Evolutionary conservation across 2,329 filamentous ascomycete species (phyloP).

Genomic region (Sporothrix pallida): DNA sequence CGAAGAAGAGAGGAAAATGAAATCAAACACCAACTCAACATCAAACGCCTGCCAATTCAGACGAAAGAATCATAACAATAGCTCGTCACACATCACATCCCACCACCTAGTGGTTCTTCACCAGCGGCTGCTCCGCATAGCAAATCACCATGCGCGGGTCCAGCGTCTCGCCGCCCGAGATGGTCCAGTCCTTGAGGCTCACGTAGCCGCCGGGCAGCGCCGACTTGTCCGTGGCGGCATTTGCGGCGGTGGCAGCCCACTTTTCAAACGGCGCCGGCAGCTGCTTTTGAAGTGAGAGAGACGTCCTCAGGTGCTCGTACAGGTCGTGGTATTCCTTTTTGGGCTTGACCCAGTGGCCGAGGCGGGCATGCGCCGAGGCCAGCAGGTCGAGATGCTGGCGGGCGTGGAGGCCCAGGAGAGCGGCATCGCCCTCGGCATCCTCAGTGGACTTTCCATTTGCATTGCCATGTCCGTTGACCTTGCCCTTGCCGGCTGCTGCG

Average conservation of each 20-base stretch:
- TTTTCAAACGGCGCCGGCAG: slow-evolving; percentile 37
- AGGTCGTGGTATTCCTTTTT: slow-evolving; percentile 40
- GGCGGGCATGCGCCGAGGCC: slow-evolving; percentile 35
- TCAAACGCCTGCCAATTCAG: background rate
- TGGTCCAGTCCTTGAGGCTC: slow-evolving; percentile 35
- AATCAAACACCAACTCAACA: background rate
- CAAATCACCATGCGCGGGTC: background rate
- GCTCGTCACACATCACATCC: background rate
- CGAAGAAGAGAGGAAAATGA: too few species aligned
- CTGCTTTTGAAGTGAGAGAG: slow-evolving; percentile 34
- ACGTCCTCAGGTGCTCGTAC: slow-evolving; percentile 37
- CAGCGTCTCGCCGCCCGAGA: slow-evolving; percentile 28
- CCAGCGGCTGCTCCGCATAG: background rate
- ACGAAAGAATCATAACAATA: too few species aligned
- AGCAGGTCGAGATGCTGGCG: slow-evolving; percentile 39
- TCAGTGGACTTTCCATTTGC: background rate
- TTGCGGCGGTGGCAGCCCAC: slow-evolving; percentile 36
- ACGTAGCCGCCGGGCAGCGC: slow-evolving; percentile 39
- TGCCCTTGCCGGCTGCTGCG: slow-evolving; percentile 21
- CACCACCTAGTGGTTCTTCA: background rate
- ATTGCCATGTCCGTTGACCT: background rate
- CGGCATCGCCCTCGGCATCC: slow-evolving; percentile 33
- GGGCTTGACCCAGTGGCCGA: slow-evolving; percentile 39
- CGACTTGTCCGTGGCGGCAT: slow-evolving; percentile 35
- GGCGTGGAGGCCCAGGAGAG: slow-evolving; percentile 37